Evolutionary conservation across 2,329 filamentous ascomycete genomes (phyloP), one percentile per base, ranked within the genome.

Genomic region (Aulographum hederae): DNA sequence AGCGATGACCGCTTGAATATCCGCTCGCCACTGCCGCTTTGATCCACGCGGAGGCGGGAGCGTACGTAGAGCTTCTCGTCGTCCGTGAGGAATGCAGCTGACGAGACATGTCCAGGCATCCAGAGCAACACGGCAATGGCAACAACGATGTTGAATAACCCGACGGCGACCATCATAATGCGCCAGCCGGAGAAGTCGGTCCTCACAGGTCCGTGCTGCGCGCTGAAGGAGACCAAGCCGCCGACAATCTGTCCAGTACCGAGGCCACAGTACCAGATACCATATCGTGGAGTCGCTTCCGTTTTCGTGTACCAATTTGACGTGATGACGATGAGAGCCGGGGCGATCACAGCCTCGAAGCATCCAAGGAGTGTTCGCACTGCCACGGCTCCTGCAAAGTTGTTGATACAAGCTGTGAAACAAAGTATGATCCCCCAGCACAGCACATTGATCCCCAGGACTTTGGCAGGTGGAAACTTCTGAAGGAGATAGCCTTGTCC

Each of bases 251-350:
- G 38, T 11, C 36, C 38, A 3, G 25, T 6, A 2, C 36, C 38
- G 13, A 38, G 23, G 1, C 50, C 50, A 1, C 46, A 34, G 26
- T 78, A 78, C 73, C 73, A 78, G n/a, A 63, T 62, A 0, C 69
- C 69, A 3, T 75, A 62, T 0, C 73, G 60, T 17, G 73, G 46
- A 0, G 72, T 69, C 46, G 78, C 73, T 41, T 78, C 70, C 3
- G 44, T 41, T 36, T 58, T 55, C 36, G 60, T 63, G 35, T 67
- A 67, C 61, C 61, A 68, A 54, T 65, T 65, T 3, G 56, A 55
- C 1, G 65, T 68, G 33, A 69, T 60, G 11, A 69, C 52, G 26
- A 68, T 63, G 32, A 71, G 56, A 14, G 59, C 58, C 0, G 67
- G 67, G 1, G 63, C 60, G 6, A 70, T 59, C 5, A 59, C 61